Evolutionary conservation across 768 basidiomycete species (phyloP).

Genomic region (Auricularia sp.): DNA sequence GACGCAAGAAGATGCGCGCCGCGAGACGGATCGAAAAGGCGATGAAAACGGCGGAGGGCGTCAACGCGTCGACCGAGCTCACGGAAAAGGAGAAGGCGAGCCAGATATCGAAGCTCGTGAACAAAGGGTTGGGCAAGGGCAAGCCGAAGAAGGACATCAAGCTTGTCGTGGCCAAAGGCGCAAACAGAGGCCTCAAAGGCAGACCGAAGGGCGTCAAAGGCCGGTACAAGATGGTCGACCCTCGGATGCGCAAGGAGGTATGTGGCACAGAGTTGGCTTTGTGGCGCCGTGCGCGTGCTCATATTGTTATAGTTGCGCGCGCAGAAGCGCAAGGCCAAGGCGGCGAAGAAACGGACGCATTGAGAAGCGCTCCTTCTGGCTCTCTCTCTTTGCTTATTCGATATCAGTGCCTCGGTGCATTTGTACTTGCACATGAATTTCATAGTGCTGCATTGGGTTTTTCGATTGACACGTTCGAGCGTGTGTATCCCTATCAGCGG

Average conservation of each 20-base stretch:
- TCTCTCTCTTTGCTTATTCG: no score
- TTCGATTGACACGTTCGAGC: no score
- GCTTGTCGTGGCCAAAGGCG: slow-evolving; percentile 85
- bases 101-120: slow-evolving; percentile 87
- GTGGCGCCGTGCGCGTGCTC: slow-evolving; percentile 2
- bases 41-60: slow-evolving; percentile 91
- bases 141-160: slow-evolving; percentile 67
- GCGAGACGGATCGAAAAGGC: slow-evolving; percentile 79
- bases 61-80: slow-evolving; percentile 79
- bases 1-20: slow-evolving; percentile 89
- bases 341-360: slow-evolving; percentile 49
- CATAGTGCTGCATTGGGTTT: no score
- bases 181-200: slow-evolving; percentile 82
- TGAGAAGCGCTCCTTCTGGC: neutral
- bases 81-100: slow-evolving; percentile 92
- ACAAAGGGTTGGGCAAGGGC: slow-evolving; percentile 59
- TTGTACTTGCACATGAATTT: no score
- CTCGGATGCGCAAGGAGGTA: slow-evolving; percentile 90
- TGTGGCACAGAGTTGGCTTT: slow-evolving; percentile 14
- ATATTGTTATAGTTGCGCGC: slow-evolving; percentile 54
- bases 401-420: no score
- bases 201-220: slow-evolving; percentile 95
- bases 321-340: slow-evolving; percentile 69
- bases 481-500: no score
- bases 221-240: slow-evolving; percentile 87